These are phyloP conservation scores for Trematosphaeria pertusa DNA, from an alignment of 2,329 filamentous ascomycete genomes.

Conservation along the genomic window DNA sequence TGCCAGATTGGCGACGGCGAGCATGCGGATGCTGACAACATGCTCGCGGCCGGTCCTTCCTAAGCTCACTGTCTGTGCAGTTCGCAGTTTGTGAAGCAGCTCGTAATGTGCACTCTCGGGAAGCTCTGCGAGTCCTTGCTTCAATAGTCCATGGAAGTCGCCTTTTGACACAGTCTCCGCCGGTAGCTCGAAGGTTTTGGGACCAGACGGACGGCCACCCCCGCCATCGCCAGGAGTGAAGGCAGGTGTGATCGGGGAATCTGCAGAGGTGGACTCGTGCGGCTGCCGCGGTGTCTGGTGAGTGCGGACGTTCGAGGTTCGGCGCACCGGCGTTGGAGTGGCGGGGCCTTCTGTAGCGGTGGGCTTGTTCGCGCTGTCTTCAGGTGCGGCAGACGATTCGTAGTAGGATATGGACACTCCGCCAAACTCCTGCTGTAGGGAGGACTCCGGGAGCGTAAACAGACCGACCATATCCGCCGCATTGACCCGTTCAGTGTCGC, in stretches of 20 bases:
- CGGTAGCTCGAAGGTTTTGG: slow-evolving; percentile 66
- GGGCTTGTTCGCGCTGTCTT: slow-evolving; percentile 29
- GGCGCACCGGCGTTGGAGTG: slow-evolving; percentile 78
- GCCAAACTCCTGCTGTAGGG: slow-evolving; percentile 78
- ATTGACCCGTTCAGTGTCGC: slow-evolving; percentile 44
- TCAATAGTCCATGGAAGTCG: slow-evolving; percentile 52
- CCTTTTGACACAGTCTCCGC: slow-evolving; percentile 53
- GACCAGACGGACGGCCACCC: slow-evolving; percentile 33
- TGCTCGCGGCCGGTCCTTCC: slow-evolving; percentile 73
- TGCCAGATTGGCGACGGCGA: slow-evolving; percentile 89
- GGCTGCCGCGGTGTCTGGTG: slow-evolving; percentile 61
- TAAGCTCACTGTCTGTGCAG: slow-evolving; percentile 78
- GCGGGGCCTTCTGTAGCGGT: slow-evolving; percentile 57
- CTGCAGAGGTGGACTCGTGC: slow-evolving; percentile 52
- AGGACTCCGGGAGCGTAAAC: slow-evolving; percentile 55
- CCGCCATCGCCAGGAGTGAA: slow-evolving; percentile 44
- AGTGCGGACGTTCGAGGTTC: slow-evolving; percentile 62
- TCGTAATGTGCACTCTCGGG: slow-evolving; percentile 81
- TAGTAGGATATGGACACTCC: slow-evolving; percentile 85
- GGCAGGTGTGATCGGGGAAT: slow-evolving; percentile 58
- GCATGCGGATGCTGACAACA: slow-evolving; percentile 78
- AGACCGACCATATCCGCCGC: slow-evolving; percentile 76
- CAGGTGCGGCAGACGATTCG: slow-evolving; percentile 46
- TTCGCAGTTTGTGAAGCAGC: slow-evolving; percentile 79
- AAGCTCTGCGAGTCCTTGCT: slow-evolving; percentile 62